Evolutionary conservation across 2,329 filamentous ascomycete genomes (phyloP), one percentile per base, ranked within the genome.

Genomic region (Zarea fungicola): DNA sequence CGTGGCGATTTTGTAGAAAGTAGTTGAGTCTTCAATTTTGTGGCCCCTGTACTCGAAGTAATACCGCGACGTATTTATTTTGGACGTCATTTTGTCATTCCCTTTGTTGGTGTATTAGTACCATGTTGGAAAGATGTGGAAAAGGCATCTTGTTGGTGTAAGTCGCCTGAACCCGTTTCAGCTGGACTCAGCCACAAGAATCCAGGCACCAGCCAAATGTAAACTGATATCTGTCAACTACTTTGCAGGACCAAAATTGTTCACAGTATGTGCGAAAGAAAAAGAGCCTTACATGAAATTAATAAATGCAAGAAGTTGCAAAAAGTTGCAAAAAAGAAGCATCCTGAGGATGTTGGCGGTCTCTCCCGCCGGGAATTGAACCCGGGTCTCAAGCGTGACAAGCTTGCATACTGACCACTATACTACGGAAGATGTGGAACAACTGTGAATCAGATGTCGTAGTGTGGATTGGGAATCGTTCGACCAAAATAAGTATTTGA

Each of bases 381-480:
- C 49, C 54, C 51, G 43, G 51, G 53, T 55, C 51, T 54, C 54
- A 54, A 56, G 54, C 52, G 51, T 55, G 52, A 56, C 54, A 54
- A 55, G 52, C 54, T 56, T 53, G 52, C 48, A 53, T 56, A 55
- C 54, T 56, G 52, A 54, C 52, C 54, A 55, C 54, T 53, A 56
- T 55, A 55, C 54, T 55, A 56, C 50, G 54, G 46, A 56, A 49
- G 47, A 51, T 44, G 40, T 22, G 37, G 21, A 49, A 40, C 41
- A 32, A 7, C 19, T 40, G 35, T 43, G 34, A 42, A 39, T 13
- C 23, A 44, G 26, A 44, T 51, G 50, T 48, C 49, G 53, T 56
- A 54, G 49, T 43, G 50, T 32, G 32, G 34, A 43, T 44, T 40
- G 40, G 28, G 6, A 22, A 21, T 19, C 28, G 2, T 3, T 1